phyloP scores from a whole-genome alignment of 2,329 filamentous ascomycete species.

The Ophiocordyceps unilateralis region DNA sequence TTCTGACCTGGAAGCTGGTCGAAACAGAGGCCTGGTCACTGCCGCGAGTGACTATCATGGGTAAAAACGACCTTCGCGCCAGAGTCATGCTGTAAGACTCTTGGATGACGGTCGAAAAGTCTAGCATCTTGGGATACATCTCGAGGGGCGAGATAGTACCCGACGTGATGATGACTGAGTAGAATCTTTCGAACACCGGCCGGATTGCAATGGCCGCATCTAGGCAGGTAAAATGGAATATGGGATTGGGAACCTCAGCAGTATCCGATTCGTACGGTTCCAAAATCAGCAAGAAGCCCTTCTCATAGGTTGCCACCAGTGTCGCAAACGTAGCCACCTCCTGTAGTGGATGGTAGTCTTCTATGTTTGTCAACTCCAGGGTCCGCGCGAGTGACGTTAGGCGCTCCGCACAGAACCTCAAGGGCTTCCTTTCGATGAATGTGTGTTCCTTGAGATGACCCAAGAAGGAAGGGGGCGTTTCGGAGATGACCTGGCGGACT shows the following conservation, averaged over 20 bases:
- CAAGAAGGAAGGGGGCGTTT: conserved; percentile 87
- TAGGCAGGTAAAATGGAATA: conserved; percentile 92
- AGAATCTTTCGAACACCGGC: conserved; percentile 92
- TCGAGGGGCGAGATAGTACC: conserved; percentile 93
- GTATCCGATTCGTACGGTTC: conserved; percentile 94
- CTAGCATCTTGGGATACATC: conserved; percentile 98
- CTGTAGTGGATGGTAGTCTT: conserved; percentile 92
- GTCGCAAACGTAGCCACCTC: conserved; percentile 97
- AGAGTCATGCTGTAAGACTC: conserved; percentile 97
- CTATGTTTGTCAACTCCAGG: conserved; percentile 89
- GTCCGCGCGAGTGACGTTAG: conserved; percentile 89
- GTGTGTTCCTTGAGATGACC: conserved; percentile 88
- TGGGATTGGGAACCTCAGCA: conserved; percentile 85
- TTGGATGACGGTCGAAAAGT: conserved; percentile 81
- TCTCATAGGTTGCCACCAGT: conserved; percentile 89
- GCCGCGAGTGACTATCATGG: conserved; percentile 92
- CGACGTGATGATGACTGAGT: conserved; percentile 95
- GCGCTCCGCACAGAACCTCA: conserved; percentile 87
- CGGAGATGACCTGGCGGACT: conserved; percentile 90
- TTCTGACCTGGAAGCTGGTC: conserved; percentile 86
- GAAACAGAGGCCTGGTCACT: conserved; percentile 89
- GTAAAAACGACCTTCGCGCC: conserved; percentile 83
- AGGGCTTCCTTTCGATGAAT: conserved; percentile 90
- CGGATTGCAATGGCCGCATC: conserved; percentile 97
- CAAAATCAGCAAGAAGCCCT: conserved; percentile 87